These are phyloP conservation scores for Candida nonsorbophila DNA, from an alignment of 805 yeast species.

Conservation along the genomic window DNA sequence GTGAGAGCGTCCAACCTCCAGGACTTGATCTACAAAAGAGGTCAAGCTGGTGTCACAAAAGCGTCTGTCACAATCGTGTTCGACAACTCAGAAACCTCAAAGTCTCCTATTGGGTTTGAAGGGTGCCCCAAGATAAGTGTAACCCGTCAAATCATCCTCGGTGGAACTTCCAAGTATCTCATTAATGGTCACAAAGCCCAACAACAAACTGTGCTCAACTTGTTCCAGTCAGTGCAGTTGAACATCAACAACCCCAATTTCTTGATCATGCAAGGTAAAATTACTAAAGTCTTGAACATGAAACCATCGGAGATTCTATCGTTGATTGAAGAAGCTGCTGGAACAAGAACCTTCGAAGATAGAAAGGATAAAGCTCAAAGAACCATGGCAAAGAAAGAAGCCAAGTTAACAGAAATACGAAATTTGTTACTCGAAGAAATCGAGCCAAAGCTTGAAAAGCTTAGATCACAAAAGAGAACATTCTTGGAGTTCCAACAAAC, in stretches of 20 bases:
- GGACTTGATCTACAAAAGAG: conserved; percentile 92
- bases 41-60: conserved; percentile 96
- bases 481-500: conserved; percentile 84
- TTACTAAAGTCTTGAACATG: conserved; percentile 96
- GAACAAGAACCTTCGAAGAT: conserved; percentile 93
- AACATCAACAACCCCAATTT: conserved; percentile 97
- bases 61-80: conserved; percentile 96
- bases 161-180: conserved; percentile 87
- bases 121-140: conserved; percentile 75
- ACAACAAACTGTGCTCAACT: conserved; percentile 82
- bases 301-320: conserved; percentile 86
- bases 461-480: conserved; percentile 74
- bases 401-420: conserved; percentile 74
- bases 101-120: conserved; percentile 86
- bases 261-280: conserved; percentile 97
- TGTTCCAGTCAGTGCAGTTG: conserved; percentile 91
- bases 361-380: conserved; percentile 87
- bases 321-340: conserved; percentile 96
- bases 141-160: conserved; percentile 84
- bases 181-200: conserved; percentile 96
- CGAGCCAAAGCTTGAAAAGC: conserved; percentile 81
- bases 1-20: conserved; percentile 91
- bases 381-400: conserved; percentile 87
- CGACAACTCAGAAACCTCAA: conserved; percentile 71
- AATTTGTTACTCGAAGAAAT: conserved; percentile 77